Base-by-base conservation (phyloP, 1,284 basidiomycete genomes). In the Tremellales sp. region DNA sequence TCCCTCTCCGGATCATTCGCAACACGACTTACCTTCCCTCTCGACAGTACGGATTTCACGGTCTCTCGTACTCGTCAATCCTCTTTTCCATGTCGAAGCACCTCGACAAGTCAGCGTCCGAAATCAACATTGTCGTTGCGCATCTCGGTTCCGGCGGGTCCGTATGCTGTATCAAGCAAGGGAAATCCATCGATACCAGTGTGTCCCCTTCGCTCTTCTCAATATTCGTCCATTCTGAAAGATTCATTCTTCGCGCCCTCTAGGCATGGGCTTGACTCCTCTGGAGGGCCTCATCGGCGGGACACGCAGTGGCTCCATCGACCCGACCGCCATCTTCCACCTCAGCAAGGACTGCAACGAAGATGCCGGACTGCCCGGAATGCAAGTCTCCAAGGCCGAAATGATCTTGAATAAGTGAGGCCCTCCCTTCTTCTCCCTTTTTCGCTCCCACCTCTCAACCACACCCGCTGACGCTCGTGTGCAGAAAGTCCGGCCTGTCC, bases 61-160 rank as follows among this genome's bases (percentile, higher is more conserved):
- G 89, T 4, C 73, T 75, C 6, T 71, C 66, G 9, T 76, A 75
- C 58, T 63, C 63, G 9, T 65, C 65, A 9, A 65, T 69, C 43
- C 43, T 68, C 24, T 47, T 55, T 26, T 68, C 60, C 22, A 53
- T 67, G 21, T 76, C 85, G 0, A 50, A 72, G 3, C 75, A 81
- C 61, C 74, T 89, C 13, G 52, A 75, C 13, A 83, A 83, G 65
- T 69, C 60, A 37, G 72, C 48, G 56, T 78, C 64, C 1, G 51
- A 76, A 21, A 65, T 76, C 33, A 87, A 84, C 63, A 76, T 91
- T 38, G 86, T 92, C 51, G 77, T 87, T 3, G 76, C 87, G 33
- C 89, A 92, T 66, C 80, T 92, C 43, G 89, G 89, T 2, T 87
- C 85, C 12, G 89, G 89, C 14, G 88, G 87, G 2, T 87, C 83